Evolutionary conservation across 2,329 filamentous ascomycete species (phyloP).

Genomic region (Phaeosphaeriaceae sp.): DNA sequence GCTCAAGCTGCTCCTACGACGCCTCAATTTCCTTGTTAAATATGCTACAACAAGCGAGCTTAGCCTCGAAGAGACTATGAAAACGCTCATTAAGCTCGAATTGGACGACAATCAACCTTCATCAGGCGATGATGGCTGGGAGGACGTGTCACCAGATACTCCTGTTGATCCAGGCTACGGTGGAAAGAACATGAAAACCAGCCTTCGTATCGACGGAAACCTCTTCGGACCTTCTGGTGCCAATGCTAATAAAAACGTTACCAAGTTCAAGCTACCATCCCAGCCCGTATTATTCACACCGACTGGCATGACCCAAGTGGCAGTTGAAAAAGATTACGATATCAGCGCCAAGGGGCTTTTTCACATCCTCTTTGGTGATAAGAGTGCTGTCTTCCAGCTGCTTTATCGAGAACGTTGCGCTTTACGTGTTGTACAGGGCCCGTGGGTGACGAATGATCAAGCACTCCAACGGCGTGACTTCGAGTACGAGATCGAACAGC

Average conservation of each 20-base stretch:
- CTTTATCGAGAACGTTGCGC: slow-evolving; percentile 73
- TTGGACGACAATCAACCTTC: slow-evolving; percentile 61
- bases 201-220: slow-evolving; percentile 67
- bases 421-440: slow-evolving; percentile 74
- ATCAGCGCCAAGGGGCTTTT: slow-evolving; percentile 94
- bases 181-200: slow-evolving; percentile 61
- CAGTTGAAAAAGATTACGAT: slow-evolving; percentile 82
- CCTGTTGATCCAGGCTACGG: slow-evolving; percentile 62
- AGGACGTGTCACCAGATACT: slow-evolving; percentile 71
- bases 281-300: slow-evolving; percentile 86
- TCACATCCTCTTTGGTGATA: slow-evolving; percentile 95
- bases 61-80: slow-evolving; percentile 73
- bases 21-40: slow-evolving; percentile 84
- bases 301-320: slow-evolving; percentile 75
- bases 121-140: slow-evolving; percentile 87
- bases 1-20: slow-evolving; percentile 77
- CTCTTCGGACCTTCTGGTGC: slow-evolving; percentile 57
- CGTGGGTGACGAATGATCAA: slow-evolving; percentile 77
- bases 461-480: slow-evolving; percentile 79
- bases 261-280: slow-evolving; percentile 81
- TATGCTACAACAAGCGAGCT: slow-evolving; percentile 76
- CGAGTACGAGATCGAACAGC: slow-evolving; percentile 73
- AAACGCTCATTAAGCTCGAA: slow-evolving; percentile 77
- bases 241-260: slow-evolving; percentile 55
- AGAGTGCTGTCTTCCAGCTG: slow-evolving; percentile 90